These are phyloP conservation scores for Sechiopsis laciniata DNA, from an alignment of 306 rosid genomes.

Conservation along the genomic window DNA sequence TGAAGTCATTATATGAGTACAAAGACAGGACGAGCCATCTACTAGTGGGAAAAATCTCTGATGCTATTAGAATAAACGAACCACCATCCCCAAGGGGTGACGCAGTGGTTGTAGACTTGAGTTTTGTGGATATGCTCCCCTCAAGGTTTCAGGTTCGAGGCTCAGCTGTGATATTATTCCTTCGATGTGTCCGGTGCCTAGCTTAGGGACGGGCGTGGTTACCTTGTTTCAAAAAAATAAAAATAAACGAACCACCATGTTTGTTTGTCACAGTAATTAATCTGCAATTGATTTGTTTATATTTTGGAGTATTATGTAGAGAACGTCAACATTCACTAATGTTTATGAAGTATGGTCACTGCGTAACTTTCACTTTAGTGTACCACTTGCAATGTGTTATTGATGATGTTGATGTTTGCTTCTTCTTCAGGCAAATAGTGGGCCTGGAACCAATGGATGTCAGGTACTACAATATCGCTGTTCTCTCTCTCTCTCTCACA, in stretches of 20 bases:
- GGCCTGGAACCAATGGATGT: slow-evolving; percentile 75
- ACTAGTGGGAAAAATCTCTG: neutral
- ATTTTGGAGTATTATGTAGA: neutral
- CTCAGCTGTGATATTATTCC: too few relatives aligned
- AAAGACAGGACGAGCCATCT: neutral
- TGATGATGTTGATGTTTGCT: slow-evolving; percentile 8
- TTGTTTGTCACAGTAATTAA: neutral
- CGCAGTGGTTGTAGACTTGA: too few relatives aligned
- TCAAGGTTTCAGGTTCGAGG: too few relatives aligned
- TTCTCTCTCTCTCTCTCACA: slow-evolving; percentile 20
- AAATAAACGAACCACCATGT: neutral
- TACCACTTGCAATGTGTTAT: neutral
- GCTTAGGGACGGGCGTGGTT: too few relatives aligned
- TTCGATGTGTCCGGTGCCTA: too few relatives aligned
- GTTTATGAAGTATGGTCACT: neutral
- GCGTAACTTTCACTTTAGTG: neutral
- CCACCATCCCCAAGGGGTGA: too few relatives aligned
- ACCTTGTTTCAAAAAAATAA: too few relatives aligned
- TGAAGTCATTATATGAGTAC: neutral
- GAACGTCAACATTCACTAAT: neutral
- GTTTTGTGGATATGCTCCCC: too few relatives aligned
- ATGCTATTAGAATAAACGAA: neutral
- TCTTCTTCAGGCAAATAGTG: slow-evolving; percentile 84
- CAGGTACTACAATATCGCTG: slow-evolving; percentile 50
- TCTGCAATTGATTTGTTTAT: slow-evolving; percentile 1